These are phyloP conservation scores for Hypoxylon intermedium DNA, from an alignment of 495 filamentous ascomycete species.

Conservation along the genomic window DNA sequence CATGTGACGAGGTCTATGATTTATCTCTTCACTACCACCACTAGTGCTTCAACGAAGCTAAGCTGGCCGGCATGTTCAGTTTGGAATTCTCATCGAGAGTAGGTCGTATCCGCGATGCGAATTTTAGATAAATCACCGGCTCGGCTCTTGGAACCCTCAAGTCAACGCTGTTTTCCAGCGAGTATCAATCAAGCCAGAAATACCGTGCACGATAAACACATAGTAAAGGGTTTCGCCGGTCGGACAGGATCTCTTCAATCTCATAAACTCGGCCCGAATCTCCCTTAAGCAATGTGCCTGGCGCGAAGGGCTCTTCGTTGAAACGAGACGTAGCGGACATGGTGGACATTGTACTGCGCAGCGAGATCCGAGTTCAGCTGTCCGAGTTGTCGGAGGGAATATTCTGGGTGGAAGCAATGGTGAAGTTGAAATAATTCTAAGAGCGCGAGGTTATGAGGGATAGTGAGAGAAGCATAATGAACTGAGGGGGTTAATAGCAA, in stretches of 20 bases:
- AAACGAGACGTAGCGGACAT: neutral
- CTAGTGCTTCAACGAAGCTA: too few relatives aligned
- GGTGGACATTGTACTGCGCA: slow-evolving; percentile 4
- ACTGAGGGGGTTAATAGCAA: too few relatives aligned
- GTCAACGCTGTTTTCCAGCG: neutral
- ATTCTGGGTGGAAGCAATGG: neutral
- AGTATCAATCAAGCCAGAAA: neutral
- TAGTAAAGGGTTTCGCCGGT: slow-evolving; percentile 30
- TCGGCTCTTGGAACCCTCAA: slow-evolving; percentile 5
- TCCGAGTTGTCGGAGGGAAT: neutral
- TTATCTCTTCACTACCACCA: too few relatives aligned
- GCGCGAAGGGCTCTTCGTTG: slow-evolving; percentile 16
- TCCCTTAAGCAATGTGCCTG: slow-evolving; percentile 31
- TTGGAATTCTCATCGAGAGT: too few relatives aligned
- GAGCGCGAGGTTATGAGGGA: neutral
- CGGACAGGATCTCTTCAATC: slow-evolving; percentile 34
- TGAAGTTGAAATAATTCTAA: neutral
- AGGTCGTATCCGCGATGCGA: too few relatives aligned
- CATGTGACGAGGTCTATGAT: too few relatives aligned
- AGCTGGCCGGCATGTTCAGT: too few relatives aligned
- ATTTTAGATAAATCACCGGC: too few relatives aligned
- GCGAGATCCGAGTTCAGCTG: too few relatives aligned
- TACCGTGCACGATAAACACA: slow-evolving; percentile 41
- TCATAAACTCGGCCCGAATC: slow-evolving; percentile 30
- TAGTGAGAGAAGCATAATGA: neutral